Evolutionary conservation across 2,329 filamentous ascomycete genomes (phyloP), one percentile per base, ranked within the genome.

Genomic region (Fusarium sp.): DNA sequence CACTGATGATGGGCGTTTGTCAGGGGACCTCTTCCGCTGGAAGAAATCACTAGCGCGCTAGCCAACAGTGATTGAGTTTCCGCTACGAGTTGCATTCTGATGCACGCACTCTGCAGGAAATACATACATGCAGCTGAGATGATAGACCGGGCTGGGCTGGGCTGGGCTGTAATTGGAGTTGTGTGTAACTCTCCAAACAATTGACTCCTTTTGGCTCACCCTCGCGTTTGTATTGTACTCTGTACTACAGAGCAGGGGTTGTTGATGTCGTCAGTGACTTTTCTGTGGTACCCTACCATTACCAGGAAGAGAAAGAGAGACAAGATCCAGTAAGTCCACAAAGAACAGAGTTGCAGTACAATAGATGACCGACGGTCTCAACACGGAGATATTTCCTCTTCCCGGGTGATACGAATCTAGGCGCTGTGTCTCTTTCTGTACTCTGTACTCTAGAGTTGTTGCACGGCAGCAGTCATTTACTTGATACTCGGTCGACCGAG

Each of bases 311-410:
- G 63, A 53, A 50, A 59, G 57, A 53, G 41, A 59, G 63, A 40
- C 43, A 59, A 55, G 59, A 47, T 50, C 37, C 21, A 43, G 57
- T 51, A 43, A 51, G 48, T 41, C 32, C 65, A 46, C 40, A 51
- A 55, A 37, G 34, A 16, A 43, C 21, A 43, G 41, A 37, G 34
- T 37, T 37, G 34, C 18, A 37, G 20, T 23, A 43, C 41, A 43
- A 21, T 11, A 43, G 41, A 43, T 46, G 47, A 37, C 30, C 34
- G 43, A 55, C 45, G 40, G 68, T 63, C 66, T 68, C 57, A 59
- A 54, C 41, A 50, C 72, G 69, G 72, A 71, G 59, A 72, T 63
- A 63, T 72, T n/a, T 28, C 50, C 55, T 28, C 55, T 55, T 34
- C 43, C 49, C 21, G 18, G 40, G 57, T 59, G 25, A 40, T 46